Evolutionary conservation across 2,329 filamentous ascomycete species (phyloP).

Genomic region (Stachybotrys echinatus): DNA sequence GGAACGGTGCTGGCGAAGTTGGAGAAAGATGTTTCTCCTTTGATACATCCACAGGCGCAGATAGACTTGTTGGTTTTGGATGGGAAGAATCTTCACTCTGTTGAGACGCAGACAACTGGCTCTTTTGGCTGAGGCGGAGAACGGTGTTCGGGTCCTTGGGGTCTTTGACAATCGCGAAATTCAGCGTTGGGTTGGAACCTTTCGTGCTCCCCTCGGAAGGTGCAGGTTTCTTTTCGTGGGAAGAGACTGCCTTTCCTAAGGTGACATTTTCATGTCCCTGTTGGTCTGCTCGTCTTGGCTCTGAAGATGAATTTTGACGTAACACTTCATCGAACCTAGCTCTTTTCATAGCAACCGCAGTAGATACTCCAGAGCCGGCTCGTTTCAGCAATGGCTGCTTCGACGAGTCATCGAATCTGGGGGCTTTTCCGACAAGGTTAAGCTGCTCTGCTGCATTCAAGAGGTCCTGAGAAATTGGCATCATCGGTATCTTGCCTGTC

Average conservation of each 20-base stretch:
- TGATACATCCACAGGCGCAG: too few relatives aligned
- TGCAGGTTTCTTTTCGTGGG: neutral
- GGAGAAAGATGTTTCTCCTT: slow-evolving; percentile 1
- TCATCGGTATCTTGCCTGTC: slow-evolving; percentile 25
- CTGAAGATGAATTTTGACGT: neutral
- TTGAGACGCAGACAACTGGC: slow-evolving; percentile 37
- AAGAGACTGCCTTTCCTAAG: neutral
- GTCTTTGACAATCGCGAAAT: slow-evolving; percentile 75
- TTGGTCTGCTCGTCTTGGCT: neutral
- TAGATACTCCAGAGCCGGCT: slow-evolving; percentile 3
- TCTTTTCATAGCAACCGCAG: slow-evolving; percentile 7
- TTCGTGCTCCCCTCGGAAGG: neutral
- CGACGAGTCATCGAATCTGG: slow-evolving; percentile 4
- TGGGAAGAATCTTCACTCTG: slow-evolving; percentile 32
- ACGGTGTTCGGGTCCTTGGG: slow-evolving; percentile 59
- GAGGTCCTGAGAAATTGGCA: slow-evolving; percentile 32
- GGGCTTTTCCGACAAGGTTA: slow-evolving; percentile 20
- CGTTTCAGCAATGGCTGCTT: slow-evolving; percentile 7
- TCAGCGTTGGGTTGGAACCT: slow-evolving; percentile 34
- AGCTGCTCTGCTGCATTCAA: slow-evolving; percentile 34
- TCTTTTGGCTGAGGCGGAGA: slow-evolving; percentile 62
- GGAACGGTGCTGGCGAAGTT: neutral
- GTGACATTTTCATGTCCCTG: neutral
- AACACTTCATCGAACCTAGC: neutral
- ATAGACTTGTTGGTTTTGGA: slow-evolving; percentile 17